Evolutionary conservation across 2,329 filamentous ascomycete genomes (phyloP).

Genomic region (Fusarium luffae): DNA sequence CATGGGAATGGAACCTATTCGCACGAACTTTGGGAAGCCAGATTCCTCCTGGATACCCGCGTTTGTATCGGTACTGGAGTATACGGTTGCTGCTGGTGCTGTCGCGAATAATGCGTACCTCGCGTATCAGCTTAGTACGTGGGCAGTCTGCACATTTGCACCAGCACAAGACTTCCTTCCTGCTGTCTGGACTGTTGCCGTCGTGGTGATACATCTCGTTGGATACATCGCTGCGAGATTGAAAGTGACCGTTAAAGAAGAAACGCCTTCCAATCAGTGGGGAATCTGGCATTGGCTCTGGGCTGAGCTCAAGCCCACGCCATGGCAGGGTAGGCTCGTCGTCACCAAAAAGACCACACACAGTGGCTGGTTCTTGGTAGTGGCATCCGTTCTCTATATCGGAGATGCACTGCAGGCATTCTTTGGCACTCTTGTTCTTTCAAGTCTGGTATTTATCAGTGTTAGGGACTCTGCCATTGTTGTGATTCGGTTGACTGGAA

Average conservation of each 20-base stretch:
- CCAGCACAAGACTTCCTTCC: conserved; percentile 28
- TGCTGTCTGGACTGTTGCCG: conserved; percentile 12
- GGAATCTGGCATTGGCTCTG: not conserved
- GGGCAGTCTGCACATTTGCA: conserved; percentile 31
- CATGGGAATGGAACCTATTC: conserved; percentile 11
- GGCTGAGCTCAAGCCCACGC: conserved; percentile 10
- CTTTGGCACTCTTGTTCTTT: conserved; percentile 25
- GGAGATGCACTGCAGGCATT: conserved; percentile 27
- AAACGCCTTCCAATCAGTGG: not conserved
- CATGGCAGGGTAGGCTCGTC: conserved; percentile 9
- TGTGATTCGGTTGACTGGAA: conserved; percentile 19
- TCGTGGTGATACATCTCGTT: not conserved
- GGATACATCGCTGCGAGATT: conserved; percentile 12
- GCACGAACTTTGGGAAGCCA: not conserved
- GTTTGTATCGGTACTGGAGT: conserved; percentile 3
- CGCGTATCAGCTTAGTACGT: conserved; percentile 23
- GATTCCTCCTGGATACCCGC: not conserved
- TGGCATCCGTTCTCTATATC: conserved; percentile 19
- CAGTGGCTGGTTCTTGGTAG: conserved; percentile 11
- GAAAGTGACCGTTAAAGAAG: not conserved
- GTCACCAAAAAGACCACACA: not conserved
- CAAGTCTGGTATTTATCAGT: conserved; percentile 33
- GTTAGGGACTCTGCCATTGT: conserved; percentile 26
- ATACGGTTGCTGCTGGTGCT: conserved; percentile 3
- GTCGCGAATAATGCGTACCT: conserved; percentile 31